A percentile compares a stretch with the other conserved stretches of the same genome.
Conservation (phyloP, 768 basidiomycete species). For the Lactarius sanguifluus region DNA sequence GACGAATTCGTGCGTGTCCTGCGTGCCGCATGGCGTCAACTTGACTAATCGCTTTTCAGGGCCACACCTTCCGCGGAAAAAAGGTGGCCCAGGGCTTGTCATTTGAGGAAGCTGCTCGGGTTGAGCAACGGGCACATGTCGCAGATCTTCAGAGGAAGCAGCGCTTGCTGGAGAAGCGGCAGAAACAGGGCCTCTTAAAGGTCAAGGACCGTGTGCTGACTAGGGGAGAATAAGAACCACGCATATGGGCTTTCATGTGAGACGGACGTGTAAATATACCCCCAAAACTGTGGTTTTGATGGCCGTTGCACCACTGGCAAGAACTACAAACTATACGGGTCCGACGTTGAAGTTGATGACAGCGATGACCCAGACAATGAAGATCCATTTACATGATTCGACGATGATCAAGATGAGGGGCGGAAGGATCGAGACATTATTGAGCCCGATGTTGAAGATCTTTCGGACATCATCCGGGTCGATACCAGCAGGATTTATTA, state of each 20-base stretch:
- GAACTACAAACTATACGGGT: slow-evolving; percentile 49
- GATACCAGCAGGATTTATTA: slow-evolving; percentile 62
- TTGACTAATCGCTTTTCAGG: too few species aligned
- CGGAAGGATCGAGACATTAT: slow-evolving; percentile 72
- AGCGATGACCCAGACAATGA: slow-evolving; percentile 56
- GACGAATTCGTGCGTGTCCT: too few species aligned
- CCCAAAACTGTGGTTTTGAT: slow-evolving; percentile 3
- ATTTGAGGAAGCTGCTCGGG: slow-evolving; percentile 51
- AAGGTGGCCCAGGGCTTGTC: too few species aligned
- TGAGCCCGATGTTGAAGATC: slow-evolving; percentile 56
- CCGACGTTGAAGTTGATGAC: slow-evolving; percentile 69
- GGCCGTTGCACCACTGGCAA: neutral
- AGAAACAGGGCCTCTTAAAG: slow-evolving; percentile 54
- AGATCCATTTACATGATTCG: slow-evolving; percentile 78
- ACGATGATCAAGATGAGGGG: slow-evolving; percentile 84
- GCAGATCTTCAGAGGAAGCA: slow-evolving; percentile 29
- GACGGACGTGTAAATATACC: slow-evolving; percentile 31
- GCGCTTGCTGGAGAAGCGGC: slow-evolving; percentile 36
- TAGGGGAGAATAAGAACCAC: slow-evolving; percentile 65
- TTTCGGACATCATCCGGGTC: slow-evolving; percentile 67
- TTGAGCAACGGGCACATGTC: too few species aligned
- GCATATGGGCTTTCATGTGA: slow-evolving; percentile 82
- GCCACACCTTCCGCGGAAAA: too few species aligned
- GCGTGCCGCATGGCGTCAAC: too few species aligned
- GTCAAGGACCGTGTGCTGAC: slow-evolving; percentile 60